phyloP scores from a whole-genome alignment of 352 stramenopile genomes.

The Phytophthora tentaculata region DNA sequence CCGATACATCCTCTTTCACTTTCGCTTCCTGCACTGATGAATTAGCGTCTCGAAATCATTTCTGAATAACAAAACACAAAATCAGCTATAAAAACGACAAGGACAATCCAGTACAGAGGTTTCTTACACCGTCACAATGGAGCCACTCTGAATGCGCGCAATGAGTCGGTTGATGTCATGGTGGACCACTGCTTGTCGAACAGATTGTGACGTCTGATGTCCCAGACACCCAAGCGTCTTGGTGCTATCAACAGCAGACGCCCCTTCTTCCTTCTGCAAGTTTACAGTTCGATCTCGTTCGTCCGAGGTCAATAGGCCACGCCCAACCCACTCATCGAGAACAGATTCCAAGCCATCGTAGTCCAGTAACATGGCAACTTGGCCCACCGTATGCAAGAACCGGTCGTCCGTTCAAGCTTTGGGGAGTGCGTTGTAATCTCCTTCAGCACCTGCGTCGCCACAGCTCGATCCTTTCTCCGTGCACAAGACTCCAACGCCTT shows the following conservation, averaged over 20 bases:
- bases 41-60: too few species aligned
- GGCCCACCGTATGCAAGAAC: too few species aligned
- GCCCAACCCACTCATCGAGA: conserved; percentile 47
- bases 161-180: conserved; percentile 74
- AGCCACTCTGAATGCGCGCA: conserved; percentile 48
- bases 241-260: conserved; percentile 23
- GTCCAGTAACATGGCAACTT: conserved; percentile 37
- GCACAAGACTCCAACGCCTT: conserved; percentile 68
- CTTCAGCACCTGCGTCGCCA: conserved; percentile 42
- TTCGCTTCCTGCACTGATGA: too few species aligned
- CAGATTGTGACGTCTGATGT: conserved; percentile 67
- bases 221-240: conserved; percentile 66
- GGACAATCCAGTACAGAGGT: not conserved
- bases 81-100: conserved; percentile 9
- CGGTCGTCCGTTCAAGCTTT: conserved; percentile 54
- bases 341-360: conserved; percentile 36
- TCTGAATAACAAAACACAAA: conserved; percentile 30
- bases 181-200: conserved; percentile 68
- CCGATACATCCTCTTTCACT: too few species aligned
- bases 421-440: conserved; percentile 41
- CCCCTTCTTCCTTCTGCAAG: conserved; percentile 22
- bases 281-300: conserved; percentile 36
- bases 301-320: conserved; percentile 37
- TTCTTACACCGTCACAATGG: conserved; percentile 63
- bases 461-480: conserved; percentile 39